These are phyloP conservation scores for Termitomyces sp. DNA, from an alignment of 768 basidiomycete genomes.

Conservation along the genomic window DNA sequence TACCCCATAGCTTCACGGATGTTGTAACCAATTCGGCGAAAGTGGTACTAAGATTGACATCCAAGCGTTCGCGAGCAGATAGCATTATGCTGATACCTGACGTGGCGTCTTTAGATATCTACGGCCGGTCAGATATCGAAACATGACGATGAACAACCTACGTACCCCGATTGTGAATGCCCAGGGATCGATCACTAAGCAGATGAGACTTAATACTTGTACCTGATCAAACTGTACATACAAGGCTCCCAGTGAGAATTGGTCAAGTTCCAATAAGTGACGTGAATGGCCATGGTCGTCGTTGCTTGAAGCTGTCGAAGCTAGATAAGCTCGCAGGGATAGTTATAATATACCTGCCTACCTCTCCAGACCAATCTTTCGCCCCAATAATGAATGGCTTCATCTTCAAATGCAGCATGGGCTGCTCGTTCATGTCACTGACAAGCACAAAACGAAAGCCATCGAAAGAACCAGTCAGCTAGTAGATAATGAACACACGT, in stretches of 20 bases:
- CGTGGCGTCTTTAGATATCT: slow-evolving; percentile 52
- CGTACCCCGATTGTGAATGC: slow-evolving; percentile 67
- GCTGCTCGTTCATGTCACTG: slow-evolving; percentile 92
- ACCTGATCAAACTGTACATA: slow-evolving; percentile 26
- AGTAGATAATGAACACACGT: slow-evolving; percentile 2
- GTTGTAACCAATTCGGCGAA: slow-evolving; percentile 84
- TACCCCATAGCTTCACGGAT: slow-evolving; percentile 65
- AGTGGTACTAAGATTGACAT: slow-evolving; percentile 86
- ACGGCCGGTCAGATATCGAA: not conserved
- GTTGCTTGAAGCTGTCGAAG: slow-evolving; percentile 69
- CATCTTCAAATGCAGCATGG: slow-evolving; percentile 83
- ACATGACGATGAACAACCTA: not conserved
- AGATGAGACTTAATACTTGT: slow-evolving; percentile 1
- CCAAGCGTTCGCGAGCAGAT: slow-evolving; percentile 75
- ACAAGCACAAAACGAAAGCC: slow-evolving; percentile 93
- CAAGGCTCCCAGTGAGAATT: slow-evolving; percentile 99
- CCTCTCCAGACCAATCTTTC: slow-evolving; percentile 93
- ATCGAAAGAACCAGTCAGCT: slow-evolving; percentile 85
- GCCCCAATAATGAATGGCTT: slow-evolving; percentile 79
- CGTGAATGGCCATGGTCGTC: slow-evolving; percentile 72
- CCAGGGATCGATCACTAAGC: slow-evolving; percentile 94
- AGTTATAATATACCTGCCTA: slow-evolving; percentile 24
- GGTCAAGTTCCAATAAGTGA: slow-evolving; percentile 94
- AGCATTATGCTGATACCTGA: slow-evolving; percentile 55
- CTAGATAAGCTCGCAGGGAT: not conserved